Conservation (phyloP, 2,329 filamentous ascomycete genomes). For the Teratosphaeria zuluensis region DNA sequence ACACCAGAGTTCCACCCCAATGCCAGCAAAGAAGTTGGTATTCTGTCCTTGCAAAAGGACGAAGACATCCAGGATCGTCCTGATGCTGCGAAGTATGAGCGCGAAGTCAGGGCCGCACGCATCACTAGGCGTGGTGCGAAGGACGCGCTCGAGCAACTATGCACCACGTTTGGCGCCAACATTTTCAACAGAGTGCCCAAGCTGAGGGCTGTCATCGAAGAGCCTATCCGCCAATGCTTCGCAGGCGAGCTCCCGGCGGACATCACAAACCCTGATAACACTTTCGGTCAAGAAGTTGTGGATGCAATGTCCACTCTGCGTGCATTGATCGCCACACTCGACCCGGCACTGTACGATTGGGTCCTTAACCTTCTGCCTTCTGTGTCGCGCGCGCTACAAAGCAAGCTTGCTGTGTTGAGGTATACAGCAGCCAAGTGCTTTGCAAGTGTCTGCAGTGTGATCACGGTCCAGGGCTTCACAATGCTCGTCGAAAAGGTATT, state of each 20-base stretch:
- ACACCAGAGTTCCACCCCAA: constrained; percentile 91
- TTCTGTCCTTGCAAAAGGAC: constrained; percentile 91
- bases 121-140: constrained; percentile 90
- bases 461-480: constrained; percentile 91
- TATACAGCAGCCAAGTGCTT: constrained; percentile 97
- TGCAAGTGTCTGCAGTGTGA: constrained; percentile 93
- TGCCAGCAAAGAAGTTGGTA: constrained; percentile 64
- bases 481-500: constrained; percentile 87
- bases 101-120: constrained; percentile 77
- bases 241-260: constrained; percentile 56
- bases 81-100: constrained; percentile 81
- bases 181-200: constrained; percentile 80
- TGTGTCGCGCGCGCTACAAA: constrained; percentile 79
- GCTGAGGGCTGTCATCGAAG: constrained; percentile 69
- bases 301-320: constrained; percentile 89
- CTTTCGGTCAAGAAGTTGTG: constrained; percentile 82
- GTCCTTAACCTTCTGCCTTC: constrained; percentile 75
- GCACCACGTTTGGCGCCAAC: constrained; percentile 64
- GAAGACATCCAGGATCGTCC: constrained; percentile 90
- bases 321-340: constrained; percentile 83
- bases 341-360: constrained; percentile 65
- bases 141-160: constrained; percentile 82
- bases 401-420: constrained; percentile 78
- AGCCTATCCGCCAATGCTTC: constrained; percentile 67
- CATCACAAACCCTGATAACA: constrained; percentile 62